Evolutionary conservation across 495 filamentous ascomycete species (phyloP), one percentile per base, ranked within the genome.

Genomic region (Chaetomium cochliodes): DNA sequence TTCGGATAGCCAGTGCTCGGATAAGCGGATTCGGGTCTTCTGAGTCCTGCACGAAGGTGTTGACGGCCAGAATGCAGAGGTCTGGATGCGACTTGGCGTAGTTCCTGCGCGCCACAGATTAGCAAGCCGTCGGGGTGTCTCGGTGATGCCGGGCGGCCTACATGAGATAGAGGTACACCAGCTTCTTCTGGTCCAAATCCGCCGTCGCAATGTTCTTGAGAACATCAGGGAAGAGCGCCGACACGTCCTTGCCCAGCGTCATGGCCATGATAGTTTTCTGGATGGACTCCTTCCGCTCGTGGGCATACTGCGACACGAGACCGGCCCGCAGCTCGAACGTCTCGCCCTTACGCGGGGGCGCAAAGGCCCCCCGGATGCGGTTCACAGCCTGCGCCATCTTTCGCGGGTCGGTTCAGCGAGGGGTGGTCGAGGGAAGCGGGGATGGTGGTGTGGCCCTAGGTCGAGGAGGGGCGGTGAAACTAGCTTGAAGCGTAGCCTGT

Each of bases 221-320:
- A 15, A 99, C 93, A 72, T 99, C 94, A 20, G 94, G 94, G 77
- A 99, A 99, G 42, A 99, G 82, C 33, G 92, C 90, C 56, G 94
- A 99, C 42, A 99, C 94, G 77, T 99, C 94, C 76, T 99, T 99
- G 68, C 94, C 94, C 62, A 99, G 79, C 0, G 94, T 99, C 94
- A 99, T 99, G 70, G 94, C 90, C 91, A 97, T 97, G 77, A 99
- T 99, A 44, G 94, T 99, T 81, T 96, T 98, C 76, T 98, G 92
- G 70, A 99, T 99, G 22, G 96, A 89, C 79, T 99, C 94, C 76
- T 99, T 99, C 67, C 93, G 86, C 84, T 99, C 94, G 77, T 96
- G 97, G 63, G 96, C 94, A 88, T 98, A 99, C 79, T 99, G 94
- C 61, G 94, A 99, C 79, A 98, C 96, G 73, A 99, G 82, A 62